Base-by-base conservation (phyloP, 148 eudicot species). In the Silene latifolia region DNA sequence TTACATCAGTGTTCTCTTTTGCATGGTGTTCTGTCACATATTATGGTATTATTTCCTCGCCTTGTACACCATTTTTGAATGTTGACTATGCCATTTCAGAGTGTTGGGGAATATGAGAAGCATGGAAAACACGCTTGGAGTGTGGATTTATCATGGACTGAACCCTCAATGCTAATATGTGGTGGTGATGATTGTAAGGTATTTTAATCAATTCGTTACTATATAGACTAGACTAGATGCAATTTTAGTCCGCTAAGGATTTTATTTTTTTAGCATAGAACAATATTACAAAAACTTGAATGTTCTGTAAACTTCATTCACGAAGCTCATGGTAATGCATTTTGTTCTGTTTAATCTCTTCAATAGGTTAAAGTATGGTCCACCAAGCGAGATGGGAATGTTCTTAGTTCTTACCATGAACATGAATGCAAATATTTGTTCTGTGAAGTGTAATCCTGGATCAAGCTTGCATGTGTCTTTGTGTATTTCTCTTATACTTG, bases 141-240 rank as follows among this genome's bases (percentile, higher is more conserved):
- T 85, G 90, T 93, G 75, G 98, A 93, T 74, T 93, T 93, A 77
- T 93, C 94, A 29, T 76, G 85, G 39, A 81, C 88, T 47, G 91
- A 91, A 67, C 98, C 98, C 62, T 88, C 97, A 19, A 87, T 91
- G 86, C 86, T 93, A 77, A 89, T 91, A 21, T 91, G 94, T 73
- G 98, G 98, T 27, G 89, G 98, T 81, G 98, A 93, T 78, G 98
- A 93, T 79, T 93, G 97, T 83, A 93, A 93, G 98, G 98, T 93
- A 80, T 25, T 32, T 53, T 62, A 18, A 69, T 1, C 25, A 19
- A 21, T 15, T 62, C 9, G 7, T 63, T 7, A 8, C 72, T 21
- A 56, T 20, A 7, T 57, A 0, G 0, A 5, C 57, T 58, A n/a
- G 32, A 32, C 0, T 65, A 65, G 21, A 29, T 65, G 21, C 69